Evolutionary conservation across 345 rosid genomes (phyloP).

Genomic region (Citrus inodora): DNA sequence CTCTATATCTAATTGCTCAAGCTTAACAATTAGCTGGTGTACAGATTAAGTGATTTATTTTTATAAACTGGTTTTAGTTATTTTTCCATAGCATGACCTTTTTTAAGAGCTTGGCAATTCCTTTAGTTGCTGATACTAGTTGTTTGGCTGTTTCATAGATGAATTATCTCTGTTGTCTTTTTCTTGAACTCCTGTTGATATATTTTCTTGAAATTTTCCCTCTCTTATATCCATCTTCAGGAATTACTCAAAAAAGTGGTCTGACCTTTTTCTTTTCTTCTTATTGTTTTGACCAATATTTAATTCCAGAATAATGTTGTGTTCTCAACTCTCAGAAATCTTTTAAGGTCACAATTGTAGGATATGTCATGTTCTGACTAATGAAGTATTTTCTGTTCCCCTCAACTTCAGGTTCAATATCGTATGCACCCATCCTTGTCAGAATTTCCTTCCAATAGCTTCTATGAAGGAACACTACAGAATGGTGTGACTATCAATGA

Average conservation of each 20-base stretch:
- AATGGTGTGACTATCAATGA: slow-evolving; percentile 98
- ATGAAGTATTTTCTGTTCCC: slow-evolving; percentile 13
- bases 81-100: neutral
- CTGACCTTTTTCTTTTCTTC: no score
- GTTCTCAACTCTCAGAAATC: neutral
- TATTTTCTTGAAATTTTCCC: neutral
- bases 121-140: neutral
- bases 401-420: slow-evolving; percentile 74
- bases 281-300: neutral
- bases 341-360: neutral
- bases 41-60: neutral
- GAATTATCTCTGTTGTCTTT: neutral
- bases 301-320: neutral
- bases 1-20: neutral
- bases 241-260: no score
- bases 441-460: slow-evolving; percentile 96
- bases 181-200: neutral
- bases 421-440: slow-evolving; percentile 99
- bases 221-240: no score
- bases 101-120: neutral
- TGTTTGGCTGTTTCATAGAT: neutral
- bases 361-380: slow-evolving; percentile 5
- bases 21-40: neutral
- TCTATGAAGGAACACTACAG: slow-evolving; percentile 98
- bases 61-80: neutral